Conservation (phyloP, 345 rosid genomes). For the Physaria fendleri region DNA sequence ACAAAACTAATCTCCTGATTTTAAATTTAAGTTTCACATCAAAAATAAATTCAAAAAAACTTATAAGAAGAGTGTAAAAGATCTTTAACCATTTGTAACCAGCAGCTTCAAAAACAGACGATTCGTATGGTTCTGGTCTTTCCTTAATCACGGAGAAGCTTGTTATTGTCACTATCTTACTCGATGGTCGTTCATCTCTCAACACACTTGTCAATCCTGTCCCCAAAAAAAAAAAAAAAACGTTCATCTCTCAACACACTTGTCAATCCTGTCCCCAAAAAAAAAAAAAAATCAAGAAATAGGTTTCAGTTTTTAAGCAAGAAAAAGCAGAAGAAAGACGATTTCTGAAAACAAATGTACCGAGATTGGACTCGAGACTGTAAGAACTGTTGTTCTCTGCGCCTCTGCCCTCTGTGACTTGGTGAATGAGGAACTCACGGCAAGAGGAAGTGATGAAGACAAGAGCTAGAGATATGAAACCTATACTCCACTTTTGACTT, state of each 20-base stretch:
- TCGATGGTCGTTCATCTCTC: slow-evolving; percentile 22
- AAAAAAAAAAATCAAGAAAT: too few species aligned
- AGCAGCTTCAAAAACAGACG: slow-evolving; percentile 21
- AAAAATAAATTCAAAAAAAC: not conserved
- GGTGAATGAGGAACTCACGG: too few species aligned
- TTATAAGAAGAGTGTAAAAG: not conserved
- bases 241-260: slow-evolving; percentile 13
- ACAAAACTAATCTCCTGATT: slow-evolving; percentile 32
- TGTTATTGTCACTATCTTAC: slow-evolving; percentile 24
- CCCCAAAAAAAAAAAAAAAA: too few species aligned
- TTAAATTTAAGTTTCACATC: not conserved
- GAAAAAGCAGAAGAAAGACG: too few species aligned
- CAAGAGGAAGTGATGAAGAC: too few species aligned
- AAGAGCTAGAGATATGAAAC: too few species aligned
- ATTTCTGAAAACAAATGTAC: too few species aligned
- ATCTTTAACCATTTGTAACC: slow-evolving; percentile 28
- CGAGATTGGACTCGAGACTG: too few species aligned
- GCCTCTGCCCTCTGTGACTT: too few species aligned
- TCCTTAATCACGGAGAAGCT: slow-evolving; percentile 20
- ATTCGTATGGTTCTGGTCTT: slow-evolving; percentile 13
- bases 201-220: slow-evolving; percentile 3
- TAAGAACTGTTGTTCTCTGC: too few species aligned
- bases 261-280: slow-evolving; percentile 19
- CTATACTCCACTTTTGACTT: too few species aligned
- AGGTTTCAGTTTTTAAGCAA: too few species aligned